Evolutionary conservation across 192 early-diverging fungal genomes (phyloP), one percentile per base, ranked within the genome.

Genomic region (Geranomyces michiganensis): DNA sequence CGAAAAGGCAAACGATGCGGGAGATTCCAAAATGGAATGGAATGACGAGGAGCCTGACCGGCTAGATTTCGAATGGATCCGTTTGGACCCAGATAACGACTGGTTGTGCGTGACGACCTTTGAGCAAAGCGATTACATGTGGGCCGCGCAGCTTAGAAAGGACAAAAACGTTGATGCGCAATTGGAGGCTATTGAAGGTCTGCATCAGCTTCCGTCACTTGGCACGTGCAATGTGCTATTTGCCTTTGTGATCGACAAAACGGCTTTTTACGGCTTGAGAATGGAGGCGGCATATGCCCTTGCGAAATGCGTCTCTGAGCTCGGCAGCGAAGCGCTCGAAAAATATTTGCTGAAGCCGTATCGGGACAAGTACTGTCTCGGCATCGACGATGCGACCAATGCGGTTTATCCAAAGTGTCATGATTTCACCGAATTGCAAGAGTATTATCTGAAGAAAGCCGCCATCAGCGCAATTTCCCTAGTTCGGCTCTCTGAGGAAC

Each of bases 121-220:
- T 67, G 87, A 90, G 65, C 94, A 97, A 77, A 86, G 89, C 0
- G 93, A 93, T 65, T 96, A 92, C 72, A 98, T 96, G 95, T 99
- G 96, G 96, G 90, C 90, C 7, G 88, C 93, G 21, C 92, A 95
- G 79, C 82, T 99, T 69, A 85, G 89, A 19, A 90, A 94, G 72
- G 95, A 97, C 76, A 81, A 88, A 60, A 94, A 98, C 76, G 92
- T 98, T 8, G 86, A 90, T 5, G 95, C 95, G 8, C 97, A 99
- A 73, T 89, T 90, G 45, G 94, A 99, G 53, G 92, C 91, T 27
- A 83, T 96, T 26, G 80, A 85, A 29, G 87, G 90, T 0, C 70
- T 71, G 1, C 24, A 48, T 0, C 21, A 64, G 15, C 62, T 64
- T 10, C 70, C 70, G 5, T 71, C 70, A 14, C 74, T 89, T 56